phyloP scores from a whole-genome alignment of 1,139 yeast species.

The Yamadazyma spencermartinsiae region DNA sequence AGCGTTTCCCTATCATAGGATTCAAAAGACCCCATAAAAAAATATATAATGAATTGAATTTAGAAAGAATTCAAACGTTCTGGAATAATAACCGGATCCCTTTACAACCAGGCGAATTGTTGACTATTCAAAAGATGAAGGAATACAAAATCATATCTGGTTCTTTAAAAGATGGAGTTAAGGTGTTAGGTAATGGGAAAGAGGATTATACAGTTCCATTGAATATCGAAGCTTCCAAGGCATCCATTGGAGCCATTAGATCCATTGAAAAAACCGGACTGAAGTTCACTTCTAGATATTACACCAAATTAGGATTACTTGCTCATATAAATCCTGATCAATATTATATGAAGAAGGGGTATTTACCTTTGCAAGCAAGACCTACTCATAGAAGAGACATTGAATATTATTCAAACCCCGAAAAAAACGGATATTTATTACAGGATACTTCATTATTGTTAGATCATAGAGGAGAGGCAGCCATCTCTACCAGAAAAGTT shows the following conservation, averaged over 20 bases:
- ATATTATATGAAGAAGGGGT: slow-evolving; percentile 67
- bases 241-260: slow-evolving; percentile 71
- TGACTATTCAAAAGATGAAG: slow-evolving; percentile 64
- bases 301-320: slow-evolving; percentile 62
- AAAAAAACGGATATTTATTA: slow-evolving; percentile 73
- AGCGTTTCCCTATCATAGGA: slow-evolving; percentile 88
- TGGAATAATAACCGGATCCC: slow-evolving; percentile 69
- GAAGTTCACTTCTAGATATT: slow-evolving; percentile 70
- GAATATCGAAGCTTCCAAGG: slow-evolving; percentile 78
- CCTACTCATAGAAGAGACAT: slow-evolving; percentile 85
- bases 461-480: slow-evolving; percentile 33
- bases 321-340: slow-evolving; percentile 78
- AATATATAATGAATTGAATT: slow-evolving; percentile 53
- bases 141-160: slow-evolving; percentile 75
- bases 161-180: slow-evolving; percentile 74
- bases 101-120: slow-evolving; percentile 60
- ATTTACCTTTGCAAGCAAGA: slow-evolving; percentile 81
- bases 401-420: slow-evolving; percentile 69
- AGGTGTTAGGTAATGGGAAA: slow-evolving; percentile 71
- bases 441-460: slow-evolving; percentile 39
- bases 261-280: slow-evolving; percentile 75
- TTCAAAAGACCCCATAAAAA: slow-evolving; percentile 62
- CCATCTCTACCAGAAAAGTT: slow-evolving; percentile 15
- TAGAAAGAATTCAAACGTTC: slow-evolving; percentile 60
- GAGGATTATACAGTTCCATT: slow-evolving; percentile 59